phyloP scores from a whole-genome alignment of 2,329 filamentous ascomycete species.

The Macroventuria anomochaeta region DNA sequence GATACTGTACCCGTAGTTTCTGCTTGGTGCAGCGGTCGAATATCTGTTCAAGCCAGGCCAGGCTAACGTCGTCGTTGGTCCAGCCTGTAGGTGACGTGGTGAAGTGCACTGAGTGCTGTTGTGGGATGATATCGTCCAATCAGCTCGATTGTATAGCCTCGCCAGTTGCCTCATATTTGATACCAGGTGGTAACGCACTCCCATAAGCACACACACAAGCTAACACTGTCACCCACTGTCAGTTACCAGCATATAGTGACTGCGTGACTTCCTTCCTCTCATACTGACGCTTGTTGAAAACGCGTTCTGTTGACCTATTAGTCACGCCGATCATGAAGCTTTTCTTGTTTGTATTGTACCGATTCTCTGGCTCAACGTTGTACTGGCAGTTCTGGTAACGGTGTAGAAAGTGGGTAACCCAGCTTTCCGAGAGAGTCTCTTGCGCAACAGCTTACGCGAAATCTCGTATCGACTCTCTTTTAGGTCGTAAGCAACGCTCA shows the following conservation, averaged over 20 bases:
- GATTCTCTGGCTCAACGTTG: too few species aligned
- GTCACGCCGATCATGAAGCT: too few species aligned
- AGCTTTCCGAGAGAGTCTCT: too few species aligned
- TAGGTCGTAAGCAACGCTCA: too few species aligned
- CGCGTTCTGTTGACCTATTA: background rate
- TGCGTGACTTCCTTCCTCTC: conserved; percentile 55
- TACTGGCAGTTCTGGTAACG: too few species aligned
- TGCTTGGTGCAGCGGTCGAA: background rate
- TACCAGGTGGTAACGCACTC: background rate
- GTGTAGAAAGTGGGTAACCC: too few species aligned
- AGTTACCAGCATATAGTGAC: conserved; percentile 6
- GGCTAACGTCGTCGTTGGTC: background rate
- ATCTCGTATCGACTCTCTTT: too few species aligned
- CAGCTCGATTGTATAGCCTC: background rate
- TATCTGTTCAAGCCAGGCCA: background rate
- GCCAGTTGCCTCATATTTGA: background rate
- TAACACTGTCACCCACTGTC: background rate
- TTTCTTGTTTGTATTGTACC: too few species aligned
- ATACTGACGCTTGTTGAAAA: background rate
- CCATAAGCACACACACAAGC: background rate
- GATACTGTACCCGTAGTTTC: background rate
- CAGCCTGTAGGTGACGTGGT: background rate
- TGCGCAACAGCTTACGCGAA: too few species aligned
- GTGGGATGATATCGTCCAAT: background rate
- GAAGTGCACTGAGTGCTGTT: background rate